Percentiles rank a stretch among this genome's conserved stretches.
phyloP scores from a whole-genome alignment of 345 rosid genomes.

The Acer yangbiense region DNA sequence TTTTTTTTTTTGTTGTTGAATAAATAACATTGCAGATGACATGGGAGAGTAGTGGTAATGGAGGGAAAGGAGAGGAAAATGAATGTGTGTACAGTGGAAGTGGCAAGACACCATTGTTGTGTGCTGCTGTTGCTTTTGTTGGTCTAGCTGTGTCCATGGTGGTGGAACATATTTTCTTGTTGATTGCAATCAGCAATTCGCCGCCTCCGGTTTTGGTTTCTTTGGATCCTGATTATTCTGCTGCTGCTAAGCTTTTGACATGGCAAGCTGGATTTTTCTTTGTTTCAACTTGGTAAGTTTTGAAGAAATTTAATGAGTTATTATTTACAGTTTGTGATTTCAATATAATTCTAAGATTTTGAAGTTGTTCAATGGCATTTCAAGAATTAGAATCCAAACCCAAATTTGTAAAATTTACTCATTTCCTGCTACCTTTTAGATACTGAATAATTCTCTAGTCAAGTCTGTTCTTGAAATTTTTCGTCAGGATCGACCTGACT shows the following conservation, averaged over 20 bases:
- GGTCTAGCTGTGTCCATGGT: slow-evolving; percentile 72
- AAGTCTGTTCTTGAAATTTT: no score
- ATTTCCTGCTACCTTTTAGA: background rate
- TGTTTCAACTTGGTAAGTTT: slow-evolving; percentile 66
- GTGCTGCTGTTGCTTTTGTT: slow-evolving; percentile 58
- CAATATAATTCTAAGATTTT: no score
- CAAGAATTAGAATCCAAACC: background rate
- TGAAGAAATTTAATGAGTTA: background rate
- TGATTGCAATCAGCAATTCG: slow-evolving; percentile 66
- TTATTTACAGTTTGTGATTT: no score
- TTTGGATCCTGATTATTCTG: slow-evolving; percentile 51
- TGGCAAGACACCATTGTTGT: slow-evolving; percentile 72
- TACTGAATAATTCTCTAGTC: background rate
- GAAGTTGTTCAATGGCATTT: no score
- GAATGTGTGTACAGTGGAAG: slow-evolving; percentile 73
- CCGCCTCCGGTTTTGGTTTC: slow-evolving; percentile 47
- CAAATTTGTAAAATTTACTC: background rate
- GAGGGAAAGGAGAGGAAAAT: slow-evolving; percentile 24
- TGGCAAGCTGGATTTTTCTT: slow-evolving; percentile 83
- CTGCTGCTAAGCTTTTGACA: slow-evolving; percentile 43
- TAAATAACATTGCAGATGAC: slow-evolving; percentile 46
- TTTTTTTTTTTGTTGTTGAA: background rate
- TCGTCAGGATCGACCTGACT: no score
- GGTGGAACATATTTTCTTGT: slow-evolving; percentile 60
- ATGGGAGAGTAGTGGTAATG: slow-evolving; percentile 34